Evolutionary conservation across 306 rosid genomes (phyloP), one percentile per base, ranked within the genome.

Genomic region (Malus orientalis): DNA sequence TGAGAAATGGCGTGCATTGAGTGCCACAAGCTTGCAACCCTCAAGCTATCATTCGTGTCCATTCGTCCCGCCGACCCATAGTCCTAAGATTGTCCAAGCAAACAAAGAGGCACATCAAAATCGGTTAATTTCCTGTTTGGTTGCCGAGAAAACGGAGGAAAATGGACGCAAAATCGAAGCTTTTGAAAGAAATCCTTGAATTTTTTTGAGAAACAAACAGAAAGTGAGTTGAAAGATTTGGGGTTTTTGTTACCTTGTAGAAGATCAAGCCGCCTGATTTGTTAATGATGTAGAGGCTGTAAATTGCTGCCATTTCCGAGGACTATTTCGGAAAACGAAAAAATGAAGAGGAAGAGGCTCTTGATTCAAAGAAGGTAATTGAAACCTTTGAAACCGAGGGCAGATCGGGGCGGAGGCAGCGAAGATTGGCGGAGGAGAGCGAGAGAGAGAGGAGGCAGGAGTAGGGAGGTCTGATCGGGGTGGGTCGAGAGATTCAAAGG

Each of bases 1-100:
- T 94, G 98, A 77, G 98, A 95, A 79, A 95, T 95, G 71, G 98
- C 97, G 58, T 95, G 97, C 98, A 94, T 94, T 60, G 97, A 94
- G 70, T 94, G 98, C 98, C 97, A 94, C 74, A 95, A 88, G 83
- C 96, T 95, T n/a, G 96, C 98, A 79, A 95, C 96, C 74, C 98
- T 76, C 89, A 95, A 87, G 84, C 93, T 93, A 76, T 94, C 98
- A 70, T 93, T 93, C 20, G 97, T 94, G 84, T 93, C 98, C 97
- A 91, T 94, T 70, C 98, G 74, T 78, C 92, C 93, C 67, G 92
- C 79, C 62, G 96, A 89, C 30, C 97, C 96, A 84, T 93, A 93
- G 74, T 90, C 97, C 97, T 93, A 59, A 42, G 45, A 19, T 5
- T 68, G 33, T 60, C 74, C 63, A 38, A 12, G 10, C 45, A 40